Conservation (phyloP, 192 early-diverging fungal species). For the Coemansia sp. region DNA sequence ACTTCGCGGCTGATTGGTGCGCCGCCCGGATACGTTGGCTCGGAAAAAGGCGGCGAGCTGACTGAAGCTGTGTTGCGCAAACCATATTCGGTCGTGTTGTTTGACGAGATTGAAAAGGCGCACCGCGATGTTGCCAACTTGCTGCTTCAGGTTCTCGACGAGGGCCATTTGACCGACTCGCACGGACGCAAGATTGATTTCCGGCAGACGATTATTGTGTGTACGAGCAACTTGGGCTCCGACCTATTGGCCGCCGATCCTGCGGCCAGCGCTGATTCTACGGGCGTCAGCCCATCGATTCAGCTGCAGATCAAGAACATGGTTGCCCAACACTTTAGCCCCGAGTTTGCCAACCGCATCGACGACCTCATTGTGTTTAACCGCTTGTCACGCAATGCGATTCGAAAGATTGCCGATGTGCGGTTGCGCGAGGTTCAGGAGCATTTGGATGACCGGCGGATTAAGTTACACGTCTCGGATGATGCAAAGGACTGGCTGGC, state of each 20-base stretch:
- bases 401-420: conserved; percentile 75
- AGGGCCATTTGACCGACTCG: conserved; percentile 76
- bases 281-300: conserved; percentile 48
- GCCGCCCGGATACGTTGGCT: conserved; percentile 79
- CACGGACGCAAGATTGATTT: conserved; percentile 78
- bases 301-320: conserved; percentile 67
- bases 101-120: conserved; percentile 85
- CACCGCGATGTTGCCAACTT: conserved; percentile 88
- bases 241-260: conserved; percentile 60
- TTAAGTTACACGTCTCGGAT: conserved; percentile 58
- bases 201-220: conserved; percentile 78
- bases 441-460: conserved; percentile 60
- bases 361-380: conserved; percentile 83
- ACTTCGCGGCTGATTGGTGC: conserved; percentile 75
- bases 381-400: conserved; percentile 63
- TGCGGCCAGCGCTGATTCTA: conserved; percentile 37
- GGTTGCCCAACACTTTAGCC: conserved; percentile 72
- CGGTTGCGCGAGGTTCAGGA: conserved; percentile 65
- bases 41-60: conserved; percentile 75
- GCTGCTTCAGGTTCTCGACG: conserved; percentile 88
- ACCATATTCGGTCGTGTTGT: conserved; percentile 72
- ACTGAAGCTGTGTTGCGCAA: conserved; percentile 78
- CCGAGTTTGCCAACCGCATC: conserved; percentile 79
- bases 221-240: conserved; percentile 78
- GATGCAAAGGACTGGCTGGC: conserved; percentile 64